Evolutionary conservation across 177 flowering plant species (phyloP).

Genomic region (Vitis hybrid): DNA sequence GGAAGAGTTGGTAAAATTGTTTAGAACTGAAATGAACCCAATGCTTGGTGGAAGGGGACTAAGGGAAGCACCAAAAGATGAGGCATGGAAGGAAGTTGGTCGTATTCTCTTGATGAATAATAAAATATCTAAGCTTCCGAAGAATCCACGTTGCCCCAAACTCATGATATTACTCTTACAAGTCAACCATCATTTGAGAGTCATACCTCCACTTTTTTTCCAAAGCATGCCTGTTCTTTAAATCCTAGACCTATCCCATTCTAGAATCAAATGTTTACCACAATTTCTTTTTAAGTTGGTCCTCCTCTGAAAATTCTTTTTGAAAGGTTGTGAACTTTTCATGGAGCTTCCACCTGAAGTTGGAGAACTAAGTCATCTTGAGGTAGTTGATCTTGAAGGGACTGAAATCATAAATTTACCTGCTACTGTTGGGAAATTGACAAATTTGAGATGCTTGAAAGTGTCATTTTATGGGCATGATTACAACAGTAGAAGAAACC

Average conservation of each 20-base stretch:
- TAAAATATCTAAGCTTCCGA: not conserved
- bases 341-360: conserved; percentile 1
- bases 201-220: not conserved
- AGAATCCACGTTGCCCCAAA: not conserved
- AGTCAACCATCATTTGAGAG: not conserved
- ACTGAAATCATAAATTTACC: conserved; percentile 5
- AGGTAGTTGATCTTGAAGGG: conserved; percentile 13
- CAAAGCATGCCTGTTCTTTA: not conserved
- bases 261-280: conserved; percentile 2
- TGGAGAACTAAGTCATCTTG: conserved; percentile 1
- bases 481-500: not conserved
- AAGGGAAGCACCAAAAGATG: conserved; percentile 4
- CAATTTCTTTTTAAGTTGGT: not conserved
- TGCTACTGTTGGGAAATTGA: not conserved
- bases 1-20: not conserved
- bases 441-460: conserved; percentile 3
- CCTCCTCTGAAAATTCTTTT: not conserved
- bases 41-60: not conserved
- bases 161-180: not conserved
- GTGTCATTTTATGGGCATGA: not conserved
- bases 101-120: not conserved
- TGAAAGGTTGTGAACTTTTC: not conserved
- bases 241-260: not conserved
- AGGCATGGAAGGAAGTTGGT: not conserved
- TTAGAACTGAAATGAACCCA: not conserved